Base-by-base conservation (phyloP, 495 filamentous ascomycete species). In the Neurospora sublineolata region DNA sequence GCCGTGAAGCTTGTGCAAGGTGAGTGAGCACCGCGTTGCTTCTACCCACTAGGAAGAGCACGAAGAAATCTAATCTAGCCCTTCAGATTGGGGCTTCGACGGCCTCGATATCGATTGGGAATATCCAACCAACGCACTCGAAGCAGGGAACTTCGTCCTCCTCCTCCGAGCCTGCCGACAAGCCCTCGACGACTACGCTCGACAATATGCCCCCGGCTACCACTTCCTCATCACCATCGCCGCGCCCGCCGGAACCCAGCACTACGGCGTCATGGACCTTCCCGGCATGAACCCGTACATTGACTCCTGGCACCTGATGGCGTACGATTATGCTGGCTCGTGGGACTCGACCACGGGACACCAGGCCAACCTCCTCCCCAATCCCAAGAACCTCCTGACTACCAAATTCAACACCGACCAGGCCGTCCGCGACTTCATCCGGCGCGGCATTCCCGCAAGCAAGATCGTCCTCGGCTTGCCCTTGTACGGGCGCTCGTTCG, bases 271-370 rank as follows among this genome's bases (percentile, higher is more conserved):
- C 71, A 80, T 97, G 70, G 84, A 88, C 36, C 80, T 97, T 12
- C 71, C 76, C 3, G 83, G 84, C 37, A 96, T 97, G 90, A 89
- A 92, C 69, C 81, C 80, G 30, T 88, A 89, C 70, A 82, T 97
- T 27, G 94, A 97, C 80, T 91, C 93, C 74, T 96, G 92, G 87
- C 91, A 96, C 76, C 81, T 97, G 23, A 94, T 94, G 91, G 89
- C 89, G 4, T 93, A 93, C 73, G 90, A 93, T 77, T 92, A 89
- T 73, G 84, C 89, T 14, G 90, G 91, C 68, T 85, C 85, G 37
- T 97, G 92, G 92, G 89, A 91, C 73, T 75, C 81, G 9, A 79
- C 81, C 7, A 83, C 91, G 33, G 92, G 91, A 23, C 89, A 97
- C 76, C 88, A 92, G 79, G 85, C 93, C 20, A 97, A 97, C 76